These are phyloP conservation scores for Lactifluus echinatus DNA, from an alignment of 768 basidiomycete species.

Conservation along the genomic window DNA sequence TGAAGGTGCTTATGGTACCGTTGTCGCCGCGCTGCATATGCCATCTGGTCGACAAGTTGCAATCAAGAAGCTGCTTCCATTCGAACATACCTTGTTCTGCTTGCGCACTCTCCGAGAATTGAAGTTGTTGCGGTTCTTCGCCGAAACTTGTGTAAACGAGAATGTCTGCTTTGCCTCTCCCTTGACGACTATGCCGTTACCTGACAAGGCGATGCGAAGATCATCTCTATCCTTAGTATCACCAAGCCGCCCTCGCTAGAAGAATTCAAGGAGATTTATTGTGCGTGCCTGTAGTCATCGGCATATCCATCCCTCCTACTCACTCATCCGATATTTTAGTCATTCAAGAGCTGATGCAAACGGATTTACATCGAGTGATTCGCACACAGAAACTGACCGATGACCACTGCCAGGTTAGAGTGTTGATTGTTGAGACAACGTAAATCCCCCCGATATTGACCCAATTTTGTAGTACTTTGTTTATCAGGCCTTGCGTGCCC, in stretches of 20 bases:
- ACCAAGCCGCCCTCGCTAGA: slow-evolving; percentile 69
- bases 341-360: slow-evolving; percentile 86
- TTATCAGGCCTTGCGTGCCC: slow-evolving; percentile 76
- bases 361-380: slow-evolving; percentile 86
- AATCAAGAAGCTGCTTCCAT: slow-evolving; percentile 92
- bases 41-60: slow-evolving; percentile 80
- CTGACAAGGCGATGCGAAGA: slow-evolving; percentile 36
- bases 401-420: slow-evolving; percentile 71
- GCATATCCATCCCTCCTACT: background rate
- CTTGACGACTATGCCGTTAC: slow-evolving; percentile 6
- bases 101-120: slow-evolving; percentile 84
- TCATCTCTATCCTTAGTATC: slow-evolving; percentile 89
- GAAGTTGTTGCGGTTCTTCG: slow-evolving; percentile 82
- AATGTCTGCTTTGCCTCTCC: slow-evolving; percentile 40
- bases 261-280: slow-evolving; percentile 82
- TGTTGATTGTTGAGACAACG: slow-evolving; percentile 3
- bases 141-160: slow-evolving; percentile 70
- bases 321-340: slow-evolving; percentile 32
- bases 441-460: background rate
- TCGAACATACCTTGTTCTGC: slow-evolving; percentile 90
- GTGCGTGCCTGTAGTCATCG: slow-evolving; percentile 30
- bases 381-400: slow-evolving; percentile 84
- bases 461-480: slow-evolving; percentile 55
- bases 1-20: slow-evolving; percentile 86
- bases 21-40: slow-evolving; percentile 80